Evolutionary conservation across 768 basidiomycete genomes (phyloP).

Genomic region (Coprinellus micaceus): DNA sequence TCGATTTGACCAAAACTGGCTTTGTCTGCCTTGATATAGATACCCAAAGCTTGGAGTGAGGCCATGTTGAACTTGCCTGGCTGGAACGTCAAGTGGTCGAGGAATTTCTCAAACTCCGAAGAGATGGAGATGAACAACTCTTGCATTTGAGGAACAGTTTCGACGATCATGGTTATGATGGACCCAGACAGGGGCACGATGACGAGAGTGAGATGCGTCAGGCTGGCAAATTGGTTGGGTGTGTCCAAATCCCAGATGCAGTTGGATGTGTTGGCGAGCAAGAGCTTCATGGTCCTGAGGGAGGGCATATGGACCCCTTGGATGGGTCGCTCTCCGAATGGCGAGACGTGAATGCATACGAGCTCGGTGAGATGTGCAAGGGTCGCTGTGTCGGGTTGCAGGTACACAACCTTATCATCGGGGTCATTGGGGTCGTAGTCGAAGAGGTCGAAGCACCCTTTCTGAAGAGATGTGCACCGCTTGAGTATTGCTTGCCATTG

Average conservation of each 20-base stretch:
- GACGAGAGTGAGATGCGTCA: background rate
- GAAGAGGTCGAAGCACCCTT: background rate
- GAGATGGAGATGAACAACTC: background rate
- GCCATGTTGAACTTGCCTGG: background rate
- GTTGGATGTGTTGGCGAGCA: background rate
- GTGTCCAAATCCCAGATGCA: background rate
- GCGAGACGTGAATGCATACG: background rate
- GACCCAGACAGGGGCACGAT: background rate
- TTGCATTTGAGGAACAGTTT: background rate
- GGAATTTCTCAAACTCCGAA: background rate
- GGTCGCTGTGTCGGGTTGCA: background rate
- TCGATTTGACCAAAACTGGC: background rate
- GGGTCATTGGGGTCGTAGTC: background rate
- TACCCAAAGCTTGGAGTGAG: background rate
- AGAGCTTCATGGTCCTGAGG: background rate
- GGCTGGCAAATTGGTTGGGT: background rate
- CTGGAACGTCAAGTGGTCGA: background rate
- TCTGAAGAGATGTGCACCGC: background rate
- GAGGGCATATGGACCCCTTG: background rate
- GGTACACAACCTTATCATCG: background rate
- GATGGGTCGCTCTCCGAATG: background rate
- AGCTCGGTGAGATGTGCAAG: background rate
- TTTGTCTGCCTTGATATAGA: background rate
- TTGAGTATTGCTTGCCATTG: background rate
- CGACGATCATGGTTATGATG: background rate